Evolutionary conservation across 176 grass and related monocot genomes (phyloP), one percentile per base, ranked within the genome.

Genomic region (Microstegium vimineum): DNA sequence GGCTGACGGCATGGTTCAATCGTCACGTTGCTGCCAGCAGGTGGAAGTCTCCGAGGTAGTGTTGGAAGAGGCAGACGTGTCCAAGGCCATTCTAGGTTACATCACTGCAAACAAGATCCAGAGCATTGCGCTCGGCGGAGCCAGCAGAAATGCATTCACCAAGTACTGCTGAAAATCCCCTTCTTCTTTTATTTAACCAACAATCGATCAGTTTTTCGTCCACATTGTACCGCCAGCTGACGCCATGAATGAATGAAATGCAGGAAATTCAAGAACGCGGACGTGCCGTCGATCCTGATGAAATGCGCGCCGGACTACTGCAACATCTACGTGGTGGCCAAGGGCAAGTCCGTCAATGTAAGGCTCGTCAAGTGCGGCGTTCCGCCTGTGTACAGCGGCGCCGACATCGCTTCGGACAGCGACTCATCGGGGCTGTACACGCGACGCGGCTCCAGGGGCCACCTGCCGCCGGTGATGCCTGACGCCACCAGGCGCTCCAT

Each of bases 231-330:
- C 2, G 54, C 11, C 54, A 23, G 54, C n/a, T 51, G 47, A 51
- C 5, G 47, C 15, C 46, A 18, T 49, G 16, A 47, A 18, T 49
- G 16, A 47, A 52, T 57, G n/a, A 49, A 49, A 18, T 12, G n/a
- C 90, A 91, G 94, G 92, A 98, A 95, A 69, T 95, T 93, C 78
- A 89, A 88, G 85, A 92, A 92, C 78, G 46, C 89, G 51, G 95
- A 95, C 81, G 90, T 98, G 84, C 86, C 93, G 34, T 90, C 92
- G 15, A 88, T 36, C 42, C 34, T 98, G 66, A 87, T 86, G 62
- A 94, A 95, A 75, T 67, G 62, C 12, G 82, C 87, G 22, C 89
- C 89, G 13, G 96, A 98, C 74, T 98, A 90, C 81, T 98, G 96
- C 77, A 86, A 90, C 62, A 90, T 98, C 74, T 95, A 91, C 82